Base-by-base conservation (phyloP, 2,329 filamentous ascomycete species). In the Aspergillus pseudoviridinutans region DNA sequence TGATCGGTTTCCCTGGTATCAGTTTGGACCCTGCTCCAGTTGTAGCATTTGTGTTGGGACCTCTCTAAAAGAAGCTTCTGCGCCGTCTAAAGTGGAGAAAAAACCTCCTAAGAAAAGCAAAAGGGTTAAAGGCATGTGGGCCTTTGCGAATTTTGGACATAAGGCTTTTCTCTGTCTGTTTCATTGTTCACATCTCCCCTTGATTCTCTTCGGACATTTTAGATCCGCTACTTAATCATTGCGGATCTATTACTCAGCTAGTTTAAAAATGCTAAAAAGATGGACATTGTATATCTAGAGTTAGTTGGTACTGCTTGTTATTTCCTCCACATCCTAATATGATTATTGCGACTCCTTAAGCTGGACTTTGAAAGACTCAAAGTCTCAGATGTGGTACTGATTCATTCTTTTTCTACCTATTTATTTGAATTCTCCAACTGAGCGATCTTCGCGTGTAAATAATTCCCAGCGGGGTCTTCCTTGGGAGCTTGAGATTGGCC, bases 101-200 rank as follows among this genome's bases (percentile, higher is more conserved):
- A 22, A 22, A 22, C 22, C 22, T 22, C 22, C 22, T 22, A 22
- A 22, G 22, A 22, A 22, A 22, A 22, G 22, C 22, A 22, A 22
- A 22, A n/a, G n/a, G n/a, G n/a, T 22, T 22, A 1, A 22, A 22
- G 22, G 22, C 22, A 22, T 22, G 22, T 22, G 1, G 22, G 22
- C 22, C 22, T 22, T 22, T 22, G 22, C 22, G 22, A 22, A 22
- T 22, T 22, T 22, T 22, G 28, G 28, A 28, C 28, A 9, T 3
- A 10, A 22, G 22, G 9, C 1, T 28, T 10, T 28, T 2, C 8
- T 28, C 28, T 28, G 28, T 28, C 8, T 28, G 7, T 28, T 28
- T 28, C 8, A 10, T 2, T 3, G 4, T 66, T 79, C 35, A 77
- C 77, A 6, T 20, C 38, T 42, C 8, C 38, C 20, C 17, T 14